Percentiles rank a stretch among this genome's conserved stretches.
These are phyloP conservation scores for Tulasnella sp. DNA, from an alignment of 768 basidiomycete species.

Conservation along the genomic window DNA sequence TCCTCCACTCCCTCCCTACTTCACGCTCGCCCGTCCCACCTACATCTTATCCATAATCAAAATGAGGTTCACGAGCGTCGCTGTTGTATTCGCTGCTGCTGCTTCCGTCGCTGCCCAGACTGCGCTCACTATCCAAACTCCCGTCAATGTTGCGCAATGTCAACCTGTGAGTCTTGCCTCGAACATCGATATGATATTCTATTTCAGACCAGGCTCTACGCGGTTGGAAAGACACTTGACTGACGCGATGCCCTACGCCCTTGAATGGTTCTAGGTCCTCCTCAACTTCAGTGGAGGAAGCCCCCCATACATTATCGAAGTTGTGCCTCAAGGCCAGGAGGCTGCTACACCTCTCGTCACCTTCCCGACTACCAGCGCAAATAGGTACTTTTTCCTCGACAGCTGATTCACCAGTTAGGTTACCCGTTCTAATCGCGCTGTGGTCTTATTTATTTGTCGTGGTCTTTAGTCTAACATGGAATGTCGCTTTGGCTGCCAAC, in stretches of 20 bases:
- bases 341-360: background rate
- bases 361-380: background rate
- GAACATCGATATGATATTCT: background rate
- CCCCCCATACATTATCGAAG: slow-evolving; percentile 14
- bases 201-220: background rate
- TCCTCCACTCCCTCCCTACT: no score
- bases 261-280: background rate
- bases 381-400: background rate
- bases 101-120: background rate
- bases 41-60: no score
- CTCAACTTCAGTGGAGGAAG: slow-evolving; percentile 14
- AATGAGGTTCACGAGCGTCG: background rate
- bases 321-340: background rate
- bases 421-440: background rate
- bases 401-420: no score
- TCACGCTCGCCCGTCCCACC: no score
- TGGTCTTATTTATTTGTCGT: no score
- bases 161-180: background rate
- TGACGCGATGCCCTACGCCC: no score
- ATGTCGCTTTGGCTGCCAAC: background rate
- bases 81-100: background rate
- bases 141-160: background rate
- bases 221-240: background rate
- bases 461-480: background rate
- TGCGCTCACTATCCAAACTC: background rate